Percentiles rank a stretch among this genome's conserved stretches.
Evolutionary conservation across 306 rosid genomes (phyloP).

Genomic region (Cicer bijugum): DNA sequence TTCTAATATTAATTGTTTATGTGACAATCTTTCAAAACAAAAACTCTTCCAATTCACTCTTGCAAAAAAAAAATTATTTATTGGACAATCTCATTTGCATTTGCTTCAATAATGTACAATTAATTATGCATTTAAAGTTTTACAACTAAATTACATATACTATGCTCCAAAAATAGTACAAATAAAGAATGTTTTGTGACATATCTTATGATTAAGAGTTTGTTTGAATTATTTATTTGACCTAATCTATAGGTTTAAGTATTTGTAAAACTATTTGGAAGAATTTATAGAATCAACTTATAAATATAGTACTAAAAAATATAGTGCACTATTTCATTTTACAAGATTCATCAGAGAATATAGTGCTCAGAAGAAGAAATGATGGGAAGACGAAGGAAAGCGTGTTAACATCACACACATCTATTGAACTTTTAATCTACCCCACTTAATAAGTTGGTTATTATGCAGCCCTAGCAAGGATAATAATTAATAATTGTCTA

Average conservation of each 20-base stretch:
- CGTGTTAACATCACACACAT: slow-evolving; percentile 25
- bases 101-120: neutral
- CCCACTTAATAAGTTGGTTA: slow-evolving; percentile 40
- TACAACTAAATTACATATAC: neutral
- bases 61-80: neutral
- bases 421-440: slow-evolving; percentile 29
- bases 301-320: no score
- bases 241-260: no score
- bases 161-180: neutral
- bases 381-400: slow-evolving; percentile 36
- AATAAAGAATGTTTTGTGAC: no score
- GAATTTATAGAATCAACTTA: no score
- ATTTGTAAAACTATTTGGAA: no score
- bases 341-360: slow-evolving; percentile 27
- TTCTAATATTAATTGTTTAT: neutral
- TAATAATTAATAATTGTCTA: no score
- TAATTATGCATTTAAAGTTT: neutral
- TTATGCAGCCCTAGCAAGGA: slow-evolving; percentile 38
- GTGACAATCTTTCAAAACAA: neutral
- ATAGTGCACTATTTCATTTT: neutral
- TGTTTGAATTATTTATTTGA: no score
- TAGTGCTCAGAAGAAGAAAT: slow-evolving; percentile 34
- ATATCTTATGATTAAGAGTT: no score
- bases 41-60: neutral
- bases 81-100: slow-evolving; percentile 2